phyloP scores from a whole-genome alignment of 257 asterid species.

The Cordia subcordata region DNA sequence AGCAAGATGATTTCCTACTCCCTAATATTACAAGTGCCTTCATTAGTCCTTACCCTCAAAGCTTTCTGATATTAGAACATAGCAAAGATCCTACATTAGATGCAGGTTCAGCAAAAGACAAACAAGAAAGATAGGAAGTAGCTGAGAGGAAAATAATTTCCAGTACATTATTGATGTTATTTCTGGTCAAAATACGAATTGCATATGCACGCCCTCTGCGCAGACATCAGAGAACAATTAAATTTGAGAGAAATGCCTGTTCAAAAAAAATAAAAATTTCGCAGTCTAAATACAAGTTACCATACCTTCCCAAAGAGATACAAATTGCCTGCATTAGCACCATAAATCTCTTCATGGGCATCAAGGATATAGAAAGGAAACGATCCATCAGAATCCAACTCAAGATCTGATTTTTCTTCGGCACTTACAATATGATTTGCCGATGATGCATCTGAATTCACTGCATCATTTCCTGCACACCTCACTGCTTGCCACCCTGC shows the following conservation, averaged over 20 bases:
- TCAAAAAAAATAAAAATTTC: constrained; percentile 7
- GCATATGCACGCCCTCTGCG: too few relatives aligned
- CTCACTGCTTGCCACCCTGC: constrained; percentile 72
- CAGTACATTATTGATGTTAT: too few relatives aligned
- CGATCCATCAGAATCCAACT: constrained; percentile 69
- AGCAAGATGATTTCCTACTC: too few relatives aligned
- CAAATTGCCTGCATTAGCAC: constrained; percentile 65
- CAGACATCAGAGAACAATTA: too few relatives aligned
- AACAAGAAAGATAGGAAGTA: too few relatives aligned
- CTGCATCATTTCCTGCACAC: constrained; percentile 38
- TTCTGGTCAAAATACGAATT: too few relatives aligned
- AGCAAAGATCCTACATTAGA: too few relatives aligned
- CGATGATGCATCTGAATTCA: constrained; percentile 25
- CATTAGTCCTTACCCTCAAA: too few relatives aligned
- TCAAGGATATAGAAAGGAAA: constrained; percentile 84
- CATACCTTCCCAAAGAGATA: constrained; percentile 97
- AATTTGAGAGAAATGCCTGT: not conserved
- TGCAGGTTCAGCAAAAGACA: too few relatives aligned
- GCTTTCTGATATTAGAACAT: too few relatives aligned
- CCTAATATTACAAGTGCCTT: too few relatives aligned
- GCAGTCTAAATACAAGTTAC: not conserved
- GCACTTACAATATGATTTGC: constrained; percentile 24
- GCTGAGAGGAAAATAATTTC: too few relatives aligned
- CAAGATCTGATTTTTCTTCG: constrained; percentile 64
- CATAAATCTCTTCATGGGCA: constrained; percentile 80